phyloP scores from a whole-genome alignment of 176 grass and related monocot genomes.

The Olyra latifolia region DNA sequence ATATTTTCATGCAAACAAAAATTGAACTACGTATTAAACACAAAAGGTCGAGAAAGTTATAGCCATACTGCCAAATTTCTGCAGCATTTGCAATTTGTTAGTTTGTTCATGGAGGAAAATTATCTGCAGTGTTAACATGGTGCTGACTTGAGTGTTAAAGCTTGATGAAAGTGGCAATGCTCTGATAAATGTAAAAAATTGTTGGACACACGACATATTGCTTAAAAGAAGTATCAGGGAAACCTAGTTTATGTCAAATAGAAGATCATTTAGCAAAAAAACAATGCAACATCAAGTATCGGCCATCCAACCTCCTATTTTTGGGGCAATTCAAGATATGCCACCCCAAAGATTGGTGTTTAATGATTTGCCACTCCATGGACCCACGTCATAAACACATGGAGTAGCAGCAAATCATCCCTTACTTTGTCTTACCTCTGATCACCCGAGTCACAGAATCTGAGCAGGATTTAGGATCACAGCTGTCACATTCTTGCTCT shows the following conservation, averaged over 20 bases:
- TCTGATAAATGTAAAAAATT: slow-evolving; percentile 19
- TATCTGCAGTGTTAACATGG: slow-evolving; percentile 4
- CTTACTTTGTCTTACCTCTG: slow-evolving; percentile 54
- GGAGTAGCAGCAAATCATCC: no score
- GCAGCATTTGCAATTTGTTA: slow-evolving; percentile 13
- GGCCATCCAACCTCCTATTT: slow-evolving; percentile 7
- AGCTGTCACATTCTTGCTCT: slow-evolving; percentile 45
- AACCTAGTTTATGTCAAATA: slow-evolving; percentile 10
- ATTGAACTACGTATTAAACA: background rate
- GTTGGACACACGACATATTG: background rate
- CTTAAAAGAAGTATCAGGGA: slow-evolving; percentile 24
- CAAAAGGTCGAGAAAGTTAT: slow-evolving; percentile 25
- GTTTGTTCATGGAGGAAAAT: slow-evolving; percentile 13
- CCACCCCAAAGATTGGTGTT: no score
- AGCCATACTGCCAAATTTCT: background rate
- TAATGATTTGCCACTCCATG: no score
- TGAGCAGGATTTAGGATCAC: slow-evolving; percentile 53
- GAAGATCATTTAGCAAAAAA: slow-evolving; percentile 20
- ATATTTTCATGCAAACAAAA: slow-evolving; percentile 15
- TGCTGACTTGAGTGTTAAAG: slow-evolving; percentile 29
- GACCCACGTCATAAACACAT: no score
- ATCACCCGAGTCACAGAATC: slow-evolving; percentile 44
- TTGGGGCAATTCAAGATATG: background rate
- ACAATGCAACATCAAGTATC: background rate
- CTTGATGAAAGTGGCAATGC: slow-evolving; percentile 22